These are phyloP conservation scores for Camellia lanceoleosa DNA, from an alignment of 148 eudicot species.

Conservation along the genomic window DNA sequence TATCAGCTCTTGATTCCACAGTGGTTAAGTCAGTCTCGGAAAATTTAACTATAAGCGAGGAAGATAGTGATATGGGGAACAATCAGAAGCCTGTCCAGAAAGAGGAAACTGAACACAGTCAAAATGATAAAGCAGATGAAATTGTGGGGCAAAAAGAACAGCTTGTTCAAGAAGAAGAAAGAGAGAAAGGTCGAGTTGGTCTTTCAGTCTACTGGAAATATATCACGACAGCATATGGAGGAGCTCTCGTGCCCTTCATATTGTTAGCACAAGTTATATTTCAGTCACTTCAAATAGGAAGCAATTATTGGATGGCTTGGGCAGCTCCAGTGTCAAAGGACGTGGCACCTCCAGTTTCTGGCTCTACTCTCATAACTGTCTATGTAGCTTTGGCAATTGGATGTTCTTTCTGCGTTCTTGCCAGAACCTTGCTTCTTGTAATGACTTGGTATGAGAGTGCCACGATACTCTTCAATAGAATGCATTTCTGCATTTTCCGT, in stretches of 20 bases:
- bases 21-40: constrained; percentile 16
- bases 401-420: constrained; percentile 46
- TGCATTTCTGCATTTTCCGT: constrained; percentile 56
- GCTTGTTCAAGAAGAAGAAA: constrained; percentile 66
- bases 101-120: constrained; percentile 15
- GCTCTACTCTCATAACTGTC: constrained; percentile 37
- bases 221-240: constrained; percentile 54
- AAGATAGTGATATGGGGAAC: neutral
- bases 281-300: constrained; percentile 49
- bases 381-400: constrained; percentile 48
- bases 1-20: constrained; percentile 39
- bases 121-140: constrained; percentile 30
- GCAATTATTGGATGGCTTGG: constrained; percentile 78
- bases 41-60: constrained; percentile 12
- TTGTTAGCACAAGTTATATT: constrained; percentile 44
- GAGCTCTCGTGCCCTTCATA: constrained; percentile 55
- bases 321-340: constrained; percentile 56
- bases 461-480: constrained; percentile 47
- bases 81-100: constrained; percentile 16
- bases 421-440: constrained; percentile 38
- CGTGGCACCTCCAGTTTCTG: constrained; percentile 30
- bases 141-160: constrained; percentile 32
- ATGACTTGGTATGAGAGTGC: constrained; percentile 50
- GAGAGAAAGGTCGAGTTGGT: constrained; percentile 62
- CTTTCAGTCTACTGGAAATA: constrained; percentile 55